Base-by-base conservation (phyloP, 2,329 filamentous ascomycete genomes). In the Fonsecaea pedrosoi region DNA sequence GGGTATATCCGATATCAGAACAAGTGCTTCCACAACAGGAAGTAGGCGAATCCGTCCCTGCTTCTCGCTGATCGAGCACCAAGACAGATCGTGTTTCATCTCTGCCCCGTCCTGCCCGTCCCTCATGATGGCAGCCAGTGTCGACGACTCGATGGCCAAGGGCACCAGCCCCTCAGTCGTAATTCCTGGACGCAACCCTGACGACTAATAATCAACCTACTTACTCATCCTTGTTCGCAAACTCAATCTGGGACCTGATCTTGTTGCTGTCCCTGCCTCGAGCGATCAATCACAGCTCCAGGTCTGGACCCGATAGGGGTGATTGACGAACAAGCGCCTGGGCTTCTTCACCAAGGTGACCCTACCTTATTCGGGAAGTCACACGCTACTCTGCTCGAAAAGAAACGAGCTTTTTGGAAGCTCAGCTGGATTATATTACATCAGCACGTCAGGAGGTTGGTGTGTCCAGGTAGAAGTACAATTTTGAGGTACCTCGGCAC, bases 141-240 rank as follows among this genome's bases (percentile, higher is more conserved):
- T 32, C 45, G 45, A 25, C 9, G 21, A 32, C 30, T 50, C 45
- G 9, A 25, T 10, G 18, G 10, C 45, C 45, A 25, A 50, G 9
- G 25, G 25, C 12, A 25, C 21, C 45, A 50, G 18, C 45, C 45
- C 45, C 21, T 48, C n/a, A 21, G n/a, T 21, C n/a, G 42, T 48
- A 9, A 12, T 21, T 10, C 18, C 21, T 48, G 42, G 3, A 10
- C 25, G n/a, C 0, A 21, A 21, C 45, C 6, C 6, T 8, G 18
- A 25, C 45, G 7, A 50, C 45, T 3, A 13, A 30, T 4, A 18
- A 50, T 30, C 10, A 50, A 30, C 1, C 9, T 50, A 50, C 18
- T 50, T 50, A 50, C 45, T 50, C 45, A 50, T 50, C 45, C 18
- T 30, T 18, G 18, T 25, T 21, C 45, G 45, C 45, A 50, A 50